Percentiles rank a stretch among this genome's conserved stretches.
phyloP scores from a whole-genome alignment of 2,329 filamentous ascomycete genomes.

The Curvularia lunata region DNA sequence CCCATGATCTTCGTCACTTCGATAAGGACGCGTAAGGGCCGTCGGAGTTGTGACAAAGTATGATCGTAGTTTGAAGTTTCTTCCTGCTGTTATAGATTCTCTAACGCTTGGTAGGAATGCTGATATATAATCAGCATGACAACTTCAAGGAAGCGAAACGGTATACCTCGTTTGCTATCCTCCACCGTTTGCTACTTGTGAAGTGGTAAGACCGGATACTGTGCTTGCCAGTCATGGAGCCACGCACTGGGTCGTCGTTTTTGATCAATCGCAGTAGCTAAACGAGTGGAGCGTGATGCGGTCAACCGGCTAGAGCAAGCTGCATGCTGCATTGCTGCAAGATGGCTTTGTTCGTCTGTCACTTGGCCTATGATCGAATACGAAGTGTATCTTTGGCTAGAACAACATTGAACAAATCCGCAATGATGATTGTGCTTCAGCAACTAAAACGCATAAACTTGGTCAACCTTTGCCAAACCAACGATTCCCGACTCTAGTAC shows the following conservation, averaged over 20 bases:
- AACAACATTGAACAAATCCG: background rate
- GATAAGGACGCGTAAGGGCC: too few relatives aligned
- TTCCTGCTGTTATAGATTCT: background rate
- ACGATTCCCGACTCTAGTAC: background rate
- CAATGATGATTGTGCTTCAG: background rate
- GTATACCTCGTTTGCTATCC: background rate
- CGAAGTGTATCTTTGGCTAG: background rate
- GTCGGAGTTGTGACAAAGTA: background rate
- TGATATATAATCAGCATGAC: background rate
- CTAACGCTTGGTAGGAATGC: background rate
- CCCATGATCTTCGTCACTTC: background rate
- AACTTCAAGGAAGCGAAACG: background rate
- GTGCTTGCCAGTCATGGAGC: background rate
- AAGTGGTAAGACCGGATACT: background rate
- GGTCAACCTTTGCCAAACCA: background rate
- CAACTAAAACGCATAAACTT: background rate
- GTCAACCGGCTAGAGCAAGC: background rate
- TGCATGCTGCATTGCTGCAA: background rate
- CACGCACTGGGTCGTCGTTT: background rate
- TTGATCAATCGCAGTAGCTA: background rate
- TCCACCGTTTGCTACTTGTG: background rate
- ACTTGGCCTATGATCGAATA: background rate
- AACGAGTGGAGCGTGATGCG: background rate
- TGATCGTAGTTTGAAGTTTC: background rate
- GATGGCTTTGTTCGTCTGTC: background rate